These are phyloP conservation scores for Mycena sanguinolenta DNA, from an alignment of 768 basidiomycete genomes.

Conservation along the genomic window DNA sequence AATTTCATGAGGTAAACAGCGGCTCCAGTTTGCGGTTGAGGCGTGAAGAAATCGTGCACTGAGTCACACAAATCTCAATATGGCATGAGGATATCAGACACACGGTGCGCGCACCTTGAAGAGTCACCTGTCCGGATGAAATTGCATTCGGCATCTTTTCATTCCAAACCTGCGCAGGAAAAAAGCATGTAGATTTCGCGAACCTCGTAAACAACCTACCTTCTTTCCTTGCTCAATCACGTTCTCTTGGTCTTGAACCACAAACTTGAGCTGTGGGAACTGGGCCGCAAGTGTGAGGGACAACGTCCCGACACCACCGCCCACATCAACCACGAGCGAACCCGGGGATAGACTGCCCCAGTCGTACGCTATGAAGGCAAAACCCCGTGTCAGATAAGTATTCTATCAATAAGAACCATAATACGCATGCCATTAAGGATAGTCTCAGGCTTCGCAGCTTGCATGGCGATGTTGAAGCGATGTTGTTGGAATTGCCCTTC, in stretches of 20 bases:
- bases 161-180: slow-evolving; percentile 12
- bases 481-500: too few relatives aligned
- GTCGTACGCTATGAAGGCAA: slow-evolving; percentile 60
- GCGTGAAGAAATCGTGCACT: too few relatives aligned
- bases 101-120: slow-evolving; percentile 45
- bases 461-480: slow-evolving; percentile 51
- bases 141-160: slow-evolving; percentile 18
- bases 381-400: not conserved
- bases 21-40: too few relatives aligned
- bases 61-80: too few relatives aligned
- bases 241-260: slow-evolving; percentile 73
- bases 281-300: slow-evolving; percentile 51
- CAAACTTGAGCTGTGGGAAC: slow-evolving; percentile 57
- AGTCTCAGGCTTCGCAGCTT: slow-evolving; percentile 39
- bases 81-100: too few relatives aligned
- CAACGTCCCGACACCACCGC: slow-evolving; percentile 73
- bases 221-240: slow-evolving; percentile 68
- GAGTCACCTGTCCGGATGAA: slow-evolving; percentile 34
- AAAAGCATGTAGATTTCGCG: not conserved
- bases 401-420: not conserved
- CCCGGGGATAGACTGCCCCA: slow-evolving; percentile 67
- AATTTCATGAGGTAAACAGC: slow-evolving; percentile 71
- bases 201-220: slow-evolving; percentile 43
- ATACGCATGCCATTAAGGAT: slow-evolving; percentile 21
- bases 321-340: slow-evolving; percentile 73